Base-by-base conservation (phyloP, 148 eudicot species). In the Spergularia marina region DNA sequence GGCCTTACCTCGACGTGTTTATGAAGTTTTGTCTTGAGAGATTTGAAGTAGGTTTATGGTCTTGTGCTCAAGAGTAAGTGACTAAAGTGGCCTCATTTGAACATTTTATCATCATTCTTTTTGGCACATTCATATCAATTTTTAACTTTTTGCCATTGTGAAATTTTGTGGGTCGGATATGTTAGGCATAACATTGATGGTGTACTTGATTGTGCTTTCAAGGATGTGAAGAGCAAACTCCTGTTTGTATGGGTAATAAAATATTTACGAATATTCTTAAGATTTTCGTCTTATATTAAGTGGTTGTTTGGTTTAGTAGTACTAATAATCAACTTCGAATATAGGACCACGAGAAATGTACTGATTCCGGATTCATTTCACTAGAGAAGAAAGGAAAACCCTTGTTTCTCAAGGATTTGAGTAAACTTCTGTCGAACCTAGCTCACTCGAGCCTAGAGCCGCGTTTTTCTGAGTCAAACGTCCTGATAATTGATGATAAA, bases 1-100 rank as follows among this genome's bases (percentile, higher is more conserved):
- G 91, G 75, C 91, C 89, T 15, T 84, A 47, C 65, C 78, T 76
- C 17, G 68, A 79, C 25, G 86, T 84, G 73, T 85, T 88, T 57
- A 20, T 88, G 76, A 68, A 77, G 57, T 85, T 82, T 52, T 88
- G 91, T 63, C 79, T 84, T n/a, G 84, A 88, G 53, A 84, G 76
- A 59, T 88, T 88, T 80, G 80, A 86, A 53, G 87, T 88, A 7
- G 91, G 84, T 44, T 51, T 88, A 10, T 88, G 89, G 89, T 86
- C 89, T 41, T 76, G 87, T 40, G 84, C 86, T 0, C 76, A 62
- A 78, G 85, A 82, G 85, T 82, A 64, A 75, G 87, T 74, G 18
- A n/a, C n/a, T n/a, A n/a, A n/a, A n/a, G n/a, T n/a, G n/a, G 4
- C 36, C 23, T 30, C 34, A 30, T 30, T 30, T 30, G 34, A 30